Evolutionary conservation across 2,329 filamentous ascomycete genomes (phyloP).

Genomic region (Aspergillus sp.): DNA sequence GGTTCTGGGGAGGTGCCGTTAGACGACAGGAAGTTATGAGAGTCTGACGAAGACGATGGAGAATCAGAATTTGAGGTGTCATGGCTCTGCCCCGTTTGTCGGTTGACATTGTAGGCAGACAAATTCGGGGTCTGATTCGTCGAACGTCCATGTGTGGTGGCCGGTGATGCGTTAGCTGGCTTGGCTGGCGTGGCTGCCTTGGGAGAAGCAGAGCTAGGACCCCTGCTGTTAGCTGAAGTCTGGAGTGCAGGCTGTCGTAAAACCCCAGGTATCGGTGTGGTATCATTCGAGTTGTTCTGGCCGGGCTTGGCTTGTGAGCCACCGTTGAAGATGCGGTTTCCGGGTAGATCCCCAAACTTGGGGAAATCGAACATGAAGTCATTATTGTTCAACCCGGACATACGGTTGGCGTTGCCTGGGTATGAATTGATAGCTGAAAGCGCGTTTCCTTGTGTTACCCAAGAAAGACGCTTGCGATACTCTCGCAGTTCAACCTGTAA

Average conservation of each 20-base stretch:
- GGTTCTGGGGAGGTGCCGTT: conserved; percentile 52
- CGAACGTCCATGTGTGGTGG: conserved; percentile 14
- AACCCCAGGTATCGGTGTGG: conserved; percentile 30
- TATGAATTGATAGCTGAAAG: conserved; percentile 51
- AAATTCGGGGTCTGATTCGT: conserved; percentile 12
- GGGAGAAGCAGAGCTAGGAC: conserved; percentile 6
- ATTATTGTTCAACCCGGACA: conserved; percentile 65
- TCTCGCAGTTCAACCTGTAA: conserved; percentile 82
- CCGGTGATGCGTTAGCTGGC: background rate
- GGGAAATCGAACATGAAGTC: conserved; percentile 97
- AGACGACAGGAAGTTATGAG: conserved; percentile 46
- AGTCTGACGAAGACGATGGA: conserved; percentile 50
- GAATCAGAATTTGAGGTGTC: conserved; percentile 46
- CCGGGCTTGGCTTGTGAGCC: conserved; percentile 35
- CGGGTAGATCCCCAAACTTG: conserved; percentile 76
- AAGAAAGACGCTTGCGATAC: conserved; percentile 81
- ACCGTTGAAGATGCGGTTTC: conserved; percentile 53
- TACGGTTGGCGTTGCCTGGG: conserved; percentile 48
- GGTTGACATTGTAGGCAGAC: conserved; percentile 23
- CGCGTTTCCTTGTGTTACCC: conserved; percentile 51
- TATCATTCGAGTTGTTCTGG: conserved; percentile 33
- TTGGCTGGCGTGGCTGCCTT: conserved; percentile 9
- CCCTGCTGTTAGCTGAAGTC: background rate
- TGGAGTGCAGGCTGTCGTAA: conserved; percentile 24
- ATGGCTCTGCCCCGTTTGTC: conserved; percentile 20